A percentile compares a stretch with the other conserved stretches of the same genome.
Evolutionary conservation across 164 flowering plant genomes (phyloP).

Genomic region (Cinnamomum micranthum): DNA sequence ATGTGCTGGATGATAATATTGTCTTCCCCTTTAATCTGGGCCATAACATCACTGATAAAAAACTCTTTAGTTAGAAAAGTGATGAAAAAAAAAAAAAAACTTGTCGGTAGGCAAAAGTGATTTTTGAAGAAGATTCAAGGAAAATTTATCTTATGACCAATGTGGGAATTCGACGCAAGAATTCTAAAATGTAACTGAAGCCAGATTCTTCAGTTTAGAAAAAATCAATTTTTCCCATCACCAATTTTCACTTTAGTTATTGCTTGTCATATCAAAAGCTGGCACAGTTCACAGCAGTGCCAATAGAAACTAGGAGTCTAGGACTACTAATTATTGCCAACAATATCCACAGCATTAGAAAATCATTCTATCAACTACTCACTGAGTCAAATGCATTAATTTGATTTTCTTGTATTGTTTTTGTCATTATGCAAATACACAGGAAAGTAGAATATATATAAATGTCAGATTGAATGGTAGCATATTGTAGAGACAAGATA

Average conservation of each 20-base stretch:
- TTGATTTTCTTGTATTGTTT: no score
- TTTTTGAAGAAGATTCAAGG: background rate
- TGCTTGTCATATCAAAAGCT: no score
- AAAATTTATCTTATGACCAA: background rate
- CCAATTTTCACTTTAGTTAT: background rate
- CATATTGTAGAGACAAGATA: no score
- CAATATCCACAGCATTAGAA: no score
- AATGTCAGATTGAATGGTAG: no score
- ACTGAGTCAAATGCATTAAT: no score
- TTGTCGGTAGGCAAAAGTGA: background rate
- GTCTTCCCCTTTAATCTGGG: slow-evolving; percentile 78
- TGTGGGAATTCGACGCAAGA: background rate
- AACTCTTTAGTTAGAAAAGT: background rate
- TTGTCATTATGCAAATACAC: no score
- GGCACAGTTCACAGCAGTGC: no score
- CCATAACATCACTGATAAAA: slow-evolving; percentile 43
- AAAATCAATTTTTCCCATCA: background rate
- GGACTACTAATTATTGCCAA: no score
- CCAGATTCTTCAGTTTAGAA: background rate
- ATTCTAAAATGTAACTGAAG: background rate
- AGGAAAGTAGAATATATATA: no score
- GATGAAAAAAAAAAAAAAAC: background rate
- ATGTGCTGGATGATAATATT: slow-evolving; percentile 47
- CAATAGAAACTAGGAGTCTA: no score
- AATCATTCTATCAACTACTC: no score